Evolutionary conservation across 495 filamentous ascomycete species (phyloP), one percentile per base, ranked within the genome.

Genomic region (Aspergillus hancockii): DNA sequence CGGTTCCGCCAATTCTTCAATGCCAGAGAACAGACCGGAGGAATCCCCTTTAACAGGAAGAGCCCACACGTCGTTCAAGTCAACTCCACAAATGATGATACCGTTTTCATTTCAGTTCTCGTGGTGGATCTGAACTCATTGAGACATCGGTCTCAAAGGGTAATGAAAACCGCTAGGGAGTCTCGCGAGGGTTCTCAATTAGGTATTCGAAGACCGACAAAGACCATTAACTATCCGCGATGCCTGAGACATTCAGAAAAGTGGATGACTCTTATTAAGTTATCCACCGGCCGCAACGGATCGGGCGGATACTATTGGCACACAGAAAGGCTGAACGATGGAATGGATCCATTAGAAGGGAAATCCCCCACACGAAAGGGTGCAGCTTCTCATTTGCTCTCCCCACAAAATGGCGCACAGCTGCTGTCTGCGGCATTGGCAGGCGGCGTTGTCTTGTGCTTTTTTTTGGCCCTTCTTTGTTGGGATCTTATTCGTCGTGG

Each of bases 321-420:
- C 55, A 49, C 45, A 47, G 14, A 41, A 30, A 18, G 28, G 25
- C 25, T 28, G 25, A 28, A 28, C 25, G 25, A 28, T 28, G 16
- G 16, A 40, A 47, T 41, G 63, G 63, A 57, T 57, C 64, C 58
- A 63, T 43, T 43, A 16, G 14, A 43, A 43, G 55, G 64, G 57
- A 66, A 66, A 66, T 63, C 64, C 64, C 64, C 64, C 64, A 67
- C 64, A 63, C 55, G 47, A 62, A 57, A 22, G 40, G 45, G 13
- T 19, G 30, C 13, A 22, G 28, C 32, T 57, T 38, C 13, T 58
- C 58, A 54, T 59, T 51, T 59, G 57, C 60, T 55, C 58, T 63
- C 64, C 46, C 64, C 64, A 63, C 64, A 67, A 59, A 56, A 61
- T 63, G 49, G 54, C 59, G 49, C 56, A 65, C 45, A 52, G 59